Base-by-base conservation (phyloP, 306 rosid species). In the Rosa persica region DNA sequence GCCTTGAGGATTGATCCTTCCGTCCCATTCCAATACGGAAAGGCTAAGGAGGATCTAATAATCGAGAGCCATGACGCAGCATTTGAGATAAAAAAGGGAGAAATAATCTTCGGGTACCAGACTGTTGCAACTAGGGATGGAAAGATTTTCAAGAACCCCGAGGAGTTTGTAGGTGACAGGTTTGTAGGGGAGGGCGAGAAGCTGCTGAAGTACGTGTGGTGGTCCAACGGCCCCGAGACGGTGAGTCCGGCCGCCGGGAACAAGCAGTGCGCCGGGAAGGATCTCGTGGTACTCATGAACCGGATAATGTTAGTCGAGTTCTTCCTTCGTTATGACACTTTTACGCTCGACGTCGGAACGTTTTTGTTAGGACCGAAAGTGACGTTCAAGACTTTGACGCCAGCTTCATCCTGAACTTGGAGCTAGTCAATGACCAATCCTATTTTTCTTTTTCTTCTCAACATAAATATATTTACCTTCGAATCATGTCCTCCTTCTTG, bases 251-350 rank as follows among this genome's bases (percentile, higher is more conserved):
- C 78, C 2, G 80, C 77, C 4, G 78, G 10, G 5, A 84, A 93
- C 82, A 93, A 93, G 55, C 97, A 93, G 47, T 93, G 98, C 77
- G 89, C 89, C 0, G 98, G 98, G 0, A 93, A 93, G 78, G 94
- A 93, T 57, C 86, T 93, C 1, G 92, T 89, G 40, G 77, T 86
- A 0, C 58, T 90, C 81, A 69, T 86, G 27, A 62, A 93, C 0
- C 83, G 98, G 51, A 77, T 93, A 19, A 47, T 93, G 3, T 86
- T 93, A 3, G 94, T 89, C 4, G 91, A 93, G 76, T 15, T 91
- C 12, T 93, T 93, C 66, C 84, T 81, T 5, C 91, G 93, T 0
- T 93, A 93, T 55, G 98, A 93, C 61, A 82, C 97, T 0, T 89
- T 89, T 61, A 88, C 82, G 5, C 72, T 90, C 10, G 86, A 90